Evolutionary conservation across 83 land plant genomes (phyloP).

Genomic region (Larix sibirica): DNA sequence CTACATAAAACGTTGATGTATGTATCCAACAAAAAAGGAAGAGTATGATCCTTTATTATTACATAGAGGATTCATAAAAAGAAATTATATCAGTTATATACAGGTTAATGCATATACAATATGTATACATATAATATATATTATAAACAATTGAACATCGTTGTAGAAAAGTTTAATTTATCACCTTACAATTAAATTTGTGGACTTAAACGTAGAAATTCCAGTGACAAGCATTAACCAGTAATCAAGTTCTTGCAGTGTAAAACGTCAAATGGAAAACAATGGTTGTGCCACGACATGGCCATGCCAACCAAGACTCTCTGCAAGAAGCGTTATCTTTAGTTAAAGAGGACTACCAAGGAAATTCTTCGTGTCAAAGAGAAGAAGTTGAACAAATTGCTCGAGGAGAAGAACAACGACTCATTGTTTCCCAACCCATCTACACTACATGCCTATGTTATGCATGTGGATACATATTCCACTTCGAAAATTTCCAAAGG

Average conservation of each 20-base stretch:
- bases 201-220: too few species aligned
- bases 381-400: constrained; percentile 30
- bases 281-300: constrained; percentile 25
- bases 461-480: background rate
- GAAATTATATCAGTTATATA: too few species aligned
- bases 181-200: too few species aligned
- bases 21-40: too few species aligned
- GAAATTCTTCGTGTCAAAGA: constrained; percentile 60
- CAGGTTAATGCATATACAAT: too few species aligned
- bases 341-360: constrained; percentile 46
- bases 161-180: too few species aligned
- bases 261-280: constrained; percentile 27
- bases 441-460: background rate
- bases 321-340: constrained; percentile 21
- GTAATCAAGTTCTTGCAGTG: background rate
- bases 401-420: background rate
- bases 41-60: too few species aligned
- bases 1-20: too few species aligned
- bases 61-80: too few species aligned
- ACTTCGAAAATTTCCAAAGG: background rate
- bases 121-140: too few species aligned
- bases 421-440: background rate
- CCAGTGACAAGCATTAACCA: too few species aligned
- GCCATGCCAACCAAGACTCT: constrained; percentile 23
- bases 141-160: too few species aligned